A percentile compares a stretch with the other conserved stretches of the same genome.
Conservation (phyloP, 228 moss, liverwort and hornwort genomes). For the Sphagnum magellanicum region DNA sequence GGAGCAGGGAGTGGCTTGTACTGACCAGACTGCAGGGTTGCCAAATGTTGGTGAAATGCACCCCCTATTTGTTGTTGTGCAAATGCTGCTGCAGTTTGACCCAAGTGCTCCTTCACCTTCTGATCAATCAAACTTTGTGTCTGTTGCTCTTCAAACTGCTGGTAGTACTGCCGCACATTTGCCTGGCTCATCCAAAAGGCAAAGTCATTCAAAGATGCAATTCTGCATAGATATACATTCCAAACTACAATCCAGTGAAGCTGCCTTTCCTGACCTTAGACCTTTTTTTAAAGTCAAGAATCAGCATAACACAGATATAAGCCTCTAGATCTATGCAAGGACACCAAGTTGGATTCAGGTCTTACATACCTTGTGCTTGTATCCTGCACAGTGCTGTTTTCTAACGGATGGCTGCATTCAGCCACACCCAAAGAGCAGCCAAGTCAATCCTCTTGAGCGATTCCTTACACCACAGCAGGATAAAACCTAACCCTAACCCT, state of each 20-base stretch:
- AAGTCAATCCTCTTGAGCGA: not conserved
- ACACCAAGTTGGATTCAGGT: not conserved
- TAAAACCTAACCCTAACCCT: not conserved
- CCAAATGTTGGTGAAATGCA: constrained; percentile 85
- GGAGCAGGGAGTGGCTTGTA: constrained; percentile 77
- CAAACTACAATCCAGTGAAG: not conserved
- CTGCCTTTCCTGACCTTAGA: not conserved
- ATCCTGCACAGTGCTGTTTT: constrained; percentile 97
- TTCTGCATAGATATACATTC: not conserved
- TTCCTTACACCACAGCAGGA: not conserved
- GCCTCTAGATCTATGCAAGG: not conserved
- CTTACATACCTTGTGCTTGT: constrained; percentile 80
- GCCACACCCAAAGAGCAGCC: not conserved
- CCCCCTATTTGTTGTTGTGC: constrained; percentile 79
- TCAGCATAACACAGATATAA: not conserved
- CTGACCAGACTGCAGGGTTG: constrained; percentile 65
- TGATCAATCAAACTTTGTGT: constrained; percentile 98
- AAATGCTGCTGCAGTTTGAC: constrained; percentile 78
- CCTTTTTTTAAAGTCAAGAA: not conserved
- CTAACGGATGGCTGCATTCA: constrained; percentile 89
- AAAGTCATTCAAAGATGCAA: not conserved
- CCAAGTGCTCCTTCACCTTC: constrained; percentile 96
- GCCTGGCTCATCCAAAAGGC: constrained; percentile 35
- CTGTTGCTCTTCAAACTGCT: constrained; percentile 99
- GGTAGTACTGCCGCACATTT: constrained; percentile 93